Percentiles rank a stretch among this genome's conserved stretches.
Evolutionary conservation across 768 basidiomycete genomes (phyloP).

Genomic region (Leucocoprinus birnbaumii): DNA sequence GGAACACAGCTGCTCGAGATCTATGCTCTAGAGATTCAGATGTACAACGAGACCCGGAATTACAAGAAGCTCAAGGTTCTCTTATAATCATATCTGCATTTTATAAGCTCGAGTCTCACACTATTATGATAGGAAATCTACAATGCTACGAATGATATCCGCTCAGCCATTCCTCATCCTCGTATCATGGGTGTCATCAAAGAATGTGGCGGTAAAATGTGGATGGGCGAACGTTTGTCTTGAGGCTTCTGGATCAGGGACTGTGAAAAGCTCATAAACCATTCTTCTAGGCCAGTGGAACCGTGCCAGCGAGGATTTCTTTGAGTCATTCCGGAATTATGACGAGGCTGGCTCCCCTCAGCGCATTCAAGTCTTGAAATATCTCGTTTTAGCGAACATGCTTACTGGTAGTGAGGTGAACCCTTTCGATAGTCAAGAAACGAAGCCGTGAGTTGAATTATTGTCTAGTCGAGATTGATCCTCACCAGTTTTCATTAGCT

Average conservation of each 20-base stretch:
- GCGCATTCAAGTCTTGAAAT: constrained; percentile 96
- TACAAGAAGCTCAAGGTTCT: constrained; percentile 93
- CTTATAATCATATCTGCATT: constrained; percentile 2
- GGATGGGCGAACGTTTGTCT: constrained; percentile 99
- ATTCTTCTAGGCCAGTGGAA: constrained; percentile 98
- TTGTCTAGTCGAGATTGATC: not conserved
- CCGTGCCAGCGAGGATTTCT: constrained; percentile 95
- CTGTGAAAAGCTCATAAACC: too few relatives aligned
- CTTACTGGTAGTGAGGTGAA: constrained; percentile 97
- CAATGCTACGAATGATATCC: constrained; percentile 88
- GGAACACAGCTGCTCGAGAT: constrained; percentile 95
- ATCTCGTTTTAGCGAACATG: constrained; percentile 97
- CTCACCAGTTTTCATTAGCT: constrained; percentile 40
- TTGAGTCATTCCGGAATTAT: constrained; percentile 98
- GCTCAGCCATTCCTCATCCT: constrained; percentile 96
- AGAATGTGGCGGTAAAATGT: constrained; percentile 99
- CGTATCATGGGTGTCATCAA: constrained; percentile 99
- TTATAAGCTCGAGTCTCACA: not conserved
- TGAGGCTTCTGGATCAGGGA: too few relatives aligned
- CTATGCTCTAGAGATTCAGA: constrained; percentile 97
- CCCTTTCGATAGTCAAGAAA: constrained; percentile 99
- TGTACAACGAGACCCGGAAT: constrained; percentile 97
- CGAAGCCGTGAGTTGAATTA: constrained; percentile 79
- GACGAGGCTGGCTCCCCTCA: constrained; percentile 97
- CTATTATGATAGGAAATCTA: constrained; percentile 82